Conservation (phyloP, 139 green algal genomes). For the Chlorella vulgaris region DNA sequence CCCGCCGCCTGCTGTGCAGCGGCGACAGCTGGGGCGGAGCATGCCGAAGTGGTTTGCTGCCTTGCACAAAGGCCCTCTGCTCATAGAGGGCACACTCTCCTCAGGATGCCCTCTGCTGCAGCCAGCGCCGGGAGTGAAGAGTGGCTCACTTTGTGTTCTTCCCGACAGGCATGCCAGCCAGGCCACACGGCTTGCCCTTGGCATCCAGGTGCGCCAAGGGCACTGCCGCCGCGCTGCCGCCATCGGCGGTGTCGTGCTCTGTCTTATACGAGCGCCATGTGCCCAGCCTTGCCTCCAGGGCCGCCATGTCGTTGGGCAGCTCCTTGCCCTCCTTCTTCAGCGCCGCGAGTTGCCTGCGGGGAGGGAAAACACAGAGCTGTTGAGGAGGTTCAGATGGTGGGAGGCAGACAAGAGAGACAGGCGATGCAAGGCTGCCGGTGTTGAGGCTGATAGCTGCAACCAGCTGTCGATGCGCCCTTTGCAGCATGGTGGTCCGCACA, state of each 20-base stretch:
- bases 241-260: background rate
- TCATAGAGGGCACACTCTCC: background rate
- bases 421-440: no score
- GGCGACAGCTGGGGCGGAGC: no score
- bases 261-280: constrained; percentile 38
- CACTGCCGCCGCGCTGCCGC: background rate
- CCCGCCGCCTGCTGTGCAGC: no score
- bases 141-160: constrained; percentile 29
- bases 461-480: no score
- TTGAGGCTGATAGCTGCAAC: no score
- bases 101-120: background rate
- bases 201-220: background rate
- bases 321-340: constrained; percentile 28
- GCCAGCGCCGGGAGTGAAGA: background rate
- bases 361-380: background rate
- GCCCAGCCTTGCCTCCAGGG: constrained; percentile 35
- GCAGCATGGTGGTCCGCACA: no score
- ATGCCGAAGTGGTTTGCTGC: no score
- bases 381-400: background rate
- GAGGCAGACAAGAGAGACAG: background rate
- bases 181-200: constrained; percentile 33
- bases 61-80: no score
- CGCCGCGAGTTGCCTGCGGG: constrained; percentile 6
- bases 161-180: constrained; percentile 30
- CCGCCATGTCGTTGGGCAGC: constrained; percentile 23